Conservation (phyloP, 148 eudicot genomes). For the Linanthus parryae region DNA sequence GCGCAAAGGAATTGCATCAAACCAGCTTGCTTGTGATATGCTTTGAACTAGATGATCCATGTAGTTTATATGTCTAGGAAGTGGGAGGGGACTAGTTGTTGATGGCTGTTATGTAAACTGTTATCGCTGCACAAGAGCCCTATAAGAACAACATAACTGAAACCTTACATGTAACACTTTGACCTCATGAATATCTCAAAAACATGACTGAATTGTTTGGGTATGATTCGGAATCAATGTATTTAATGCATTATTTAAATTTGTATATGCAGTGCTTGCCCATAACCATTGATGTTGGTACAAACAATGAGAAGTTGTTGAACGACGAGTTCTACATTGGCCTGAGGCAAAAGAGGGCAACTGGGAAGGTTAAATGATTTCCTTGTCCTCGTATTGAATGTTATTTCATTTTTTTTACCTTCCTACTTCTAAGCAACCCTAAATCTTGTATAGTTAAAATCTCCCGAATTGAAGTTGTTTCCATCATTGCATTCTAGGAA, state of each 20-base stretch:
- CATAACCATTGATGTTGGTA: conserved; percentile 90
- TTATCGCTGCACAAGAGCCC: too few relatives aligned
- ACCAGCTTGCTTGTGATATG: too few relatives aligned
- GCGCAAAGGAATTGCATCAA: too few relatives aligned
- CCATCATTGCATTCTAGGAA: conserved; percentile 30
- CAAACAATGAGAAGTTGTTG: conserved; percentile 71
- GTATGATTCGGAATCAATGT: too few relatives aligned
- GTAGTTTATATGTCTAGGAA: too few relatives aligned
- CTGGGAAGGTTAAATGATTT: conserved; percentile 42
- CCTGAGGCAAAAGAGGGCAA: conserved; percentile 68
- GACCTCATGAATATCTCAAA: not conserved
- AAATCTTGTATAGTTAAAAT: not conserved
- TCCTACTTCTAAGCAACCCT: not conserved
- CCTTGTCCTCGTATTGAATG: not conserved
- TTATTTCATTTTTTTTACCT: not conserved
- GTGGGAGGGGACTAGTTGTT: too few relatives aligned
- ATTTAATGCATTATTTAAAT: not conserved
- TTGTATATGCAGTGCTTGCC: conserved; percentile 65
- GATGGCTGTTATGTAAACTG: too few relatives aligned
- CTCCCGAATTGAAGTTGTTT: not conserved
- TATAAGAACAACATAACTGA: too few relatives aligned
- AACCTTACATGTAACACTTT: not conserved
- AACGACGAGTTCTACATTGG: conserved; percentile 92
- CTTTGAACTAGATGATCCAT: too few relatives aligned
- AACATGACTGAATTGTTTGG: not conserved